Base-by-base conservation (phyloP, 2,329 filamentous ascomycete genomes). In the Ophiostoma montium region DNA sequence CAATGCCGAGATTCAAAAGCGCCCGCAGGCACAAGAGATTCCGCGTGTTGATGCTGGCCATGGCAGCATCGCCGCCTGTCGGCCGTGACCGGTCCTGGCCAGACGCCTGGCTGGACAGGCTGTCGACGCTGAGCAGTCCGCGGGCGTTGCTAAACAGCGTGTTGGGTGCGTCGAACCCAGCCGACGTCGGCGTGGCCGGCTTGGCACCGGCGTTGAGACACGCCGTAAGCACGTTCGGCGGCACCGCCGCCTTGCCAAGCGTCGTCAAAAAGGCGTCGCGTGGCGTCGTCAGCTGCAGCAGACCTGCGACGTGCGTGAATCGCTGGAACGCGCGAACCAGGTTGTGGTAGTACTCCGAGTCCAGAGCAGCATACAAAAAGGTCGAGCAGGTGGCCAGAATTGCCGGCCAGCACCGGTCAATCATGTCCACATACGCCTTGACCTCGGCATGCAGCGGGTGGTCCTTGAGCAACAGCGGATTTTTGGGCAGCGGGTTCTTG, bases 251-350 rank as follows among this genome's bases (percentile, higher is more conserved):
- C 65, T 98, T 98, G 0, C 87, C 88, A 3, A 98, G 69, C 0
- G 90, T 95, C 0, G 92, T 96, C 32, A 98, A 70, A 59, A 98
- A 94, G 0, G 92, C 92, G 70, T 98, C 92, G 55, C 92, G 75
- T 0, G 92, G 89, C 0, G 90, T 95, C 12, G 75, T 70, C 10
- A 96, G 75, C 54, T 89, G 80, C 9, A 98, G 67, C 43, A 98
- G 70, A 5, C 92, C 94, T 35, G 92, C 87, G 3, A 96, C 90
- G 61, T 98, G 94, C 1, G 92, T 85, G 59, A 98, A 86, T 55
- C 94, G 88, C 59, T 98, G 92, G 57, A 96, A 94, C 0, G 90
- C 86, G 56, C 92, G 78, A 21, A 98, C 90, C 1, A 98, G 70
- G 10, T 83, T 80, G 56, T 95, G 89, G 58, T 96, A 98, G 57